Base-by-base conservation (phyloP, 2,329 filamentous ascomycete species). In the Paecilomyces variotii region DNA sequence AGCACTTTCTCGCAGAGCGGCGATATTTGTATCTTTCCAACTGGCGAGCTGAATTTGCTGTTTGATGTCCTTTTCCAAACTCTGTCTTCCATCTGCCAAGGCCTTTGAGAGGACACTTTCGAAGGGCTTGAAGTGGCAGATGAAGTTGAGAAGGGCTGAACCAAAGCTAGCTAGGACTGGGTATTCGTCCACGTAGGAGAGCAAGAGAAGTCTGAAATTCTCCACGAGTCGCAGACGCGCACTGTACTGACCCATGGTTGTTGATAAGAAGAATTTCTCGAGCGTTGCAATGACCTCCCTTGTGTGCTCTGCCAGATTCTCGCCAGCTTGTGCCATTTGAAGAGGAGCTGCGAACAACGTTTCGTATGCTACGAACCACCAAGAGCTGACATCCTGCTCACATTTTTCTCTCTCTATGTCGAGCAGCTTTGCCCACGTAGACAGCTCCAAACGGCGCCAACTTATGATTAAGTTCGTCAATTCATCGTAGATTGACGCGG, bases 21-120 rank as follows among this genome's bases (percentile, higher is more conserved):
- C 87, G 61, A 99, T 95, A 68, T 97, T 99, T 25, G 90, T 96
- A 66, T 99, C 94, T 72, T 96, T 97, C 95, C 95, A 99, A 73
- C 91, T 97, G 6, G 92, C 91, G 66, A 99, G 79, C 56, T 96
- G 85, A 14, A 99, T 83, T n/a, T 97, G 87, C 65, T 97, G 90
- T 70, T 89, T 93, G 82, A 97, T 90, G 59, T 91, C 86, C 74
- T 91, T 96, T 72, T 97, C 93, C n/a, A 97, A 81, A 0, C 82
- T 80, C 5, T 80, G 78, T 57, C 91, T 85, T n/a, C 87, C 89
- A 52, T 84, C 84, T 24, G 77, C 76, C 35, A 97, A 81, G 0
- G 80, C 76, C 61, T 90, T 87, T 11, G 81, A 76, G 6, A 92
- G 84, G 4, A 83, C 77, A 59, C 80, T 79, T 68, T 88, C 84